Evolutionary conservation across 345 rosid genomes (phyloP), one percentile per base, ranked within the genome.

Genomic region (Aquilaria malaccensis): DNA sequence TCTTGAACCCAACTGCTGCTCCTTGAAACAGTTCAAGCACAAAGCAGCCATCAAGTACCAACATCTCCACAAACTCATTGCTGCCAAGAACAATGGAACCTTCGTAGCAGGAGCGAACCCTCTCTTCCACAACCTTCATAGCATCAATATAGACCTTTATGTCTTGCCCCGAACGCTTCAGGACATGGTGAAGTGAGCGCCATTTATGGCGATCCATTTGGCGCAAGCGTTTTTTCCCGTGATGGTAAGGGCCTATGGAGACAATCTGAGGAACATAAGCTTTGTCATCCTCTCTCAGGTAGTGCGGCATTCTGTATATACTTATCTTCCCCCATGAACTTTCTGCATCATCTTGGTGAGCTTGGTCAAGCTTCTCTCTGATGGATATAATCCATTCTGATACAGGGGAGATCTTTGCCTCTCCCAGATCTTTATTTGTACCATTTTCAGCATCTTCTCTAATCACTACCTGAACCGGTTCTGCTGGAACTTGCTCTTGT

Each of bases 41-140:
- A 48, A 92, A 92, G 70, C 91, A 85, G 32, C 96, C 93, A 61
- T 93, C 97, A 52, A 87, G 85, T 12, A 87, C 95, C 80, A 89
- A 78, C 96, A 87, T 93, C 65, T 89, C 91, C 3, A 74, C 78
- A 52, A 92, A 89, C 5, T 89, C 94, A 33, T 85, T 89, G 71
- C 94, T 87, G 64, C 72, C 74, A 2, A 89, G 78, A 55, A 65
- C 14, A 6, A 77, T 70, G 4, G 69, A 62, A 43, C 98, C 89
- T 71, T 82, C 91, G 13, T 89, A 89, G 63, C 95, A 82, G 45
- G 82, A 79, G 1, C 89, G 73, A 67, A 84, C 85, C 65, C 55
- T 81, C 33, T 87, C 96, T 62, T 92, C 95, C 0, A 92, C 63
- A 70, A 83, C 88, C 63, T 77, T 79, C 62, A 84, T 70, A 2